phyloP scores from a whole-genome alignment of 345 rosid genomes.

The Toxicodendron radicans region DNA sequence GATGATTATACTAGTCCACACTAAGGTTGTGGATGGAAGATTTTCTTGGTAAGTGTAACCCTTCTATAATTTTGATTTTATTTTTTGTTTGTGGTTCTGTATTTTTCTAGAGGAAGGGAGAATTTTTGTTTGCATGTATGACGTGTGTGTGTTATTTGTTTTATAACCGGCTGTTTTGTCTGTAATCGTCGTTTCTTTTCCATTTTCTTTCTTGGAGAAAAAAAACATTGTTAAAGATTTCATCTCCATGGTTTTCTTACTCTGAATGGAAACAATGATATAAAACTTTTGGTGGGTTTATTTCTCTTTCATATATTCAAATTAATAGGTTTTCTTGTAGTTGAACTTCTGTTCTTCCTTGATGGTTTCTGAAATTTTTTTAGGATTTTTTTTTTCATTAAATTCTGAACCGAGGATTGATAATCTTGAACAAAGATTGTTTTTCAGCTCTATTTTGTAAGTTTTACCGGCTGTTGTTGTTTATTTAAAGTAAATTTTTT shows the following conservation, averaged over 20 bases:
- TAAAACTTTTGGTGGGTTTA: slow-evolving; percentile 8
- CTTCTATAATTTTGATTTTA: background rate
- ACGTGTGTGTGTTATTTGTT: slow-evolving; percentile 10
- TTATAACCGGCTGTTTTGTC: slow-evolving; percentile 18
- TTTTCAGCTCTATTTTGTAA: background rate
- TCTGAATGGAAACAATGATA: background rate
- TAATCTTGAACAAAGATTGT: background rate
- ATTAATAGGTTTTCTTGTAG: too few species aligned
- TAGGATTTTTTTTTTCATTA: too few species aligned
- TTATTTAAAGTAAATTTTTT: background rate
- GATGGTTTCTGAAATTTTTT: background rate
- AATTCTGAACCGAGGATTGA: background rate
- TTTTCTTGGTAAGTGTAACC: slow-evolving; percentile 31
- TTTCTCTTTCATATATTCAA: background rate
- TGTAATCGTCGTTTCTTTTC: background rate
- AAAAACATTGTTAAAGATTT: background rate
- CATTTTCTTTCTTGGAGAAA: background rate
- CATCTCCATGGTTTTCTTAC: background rate
- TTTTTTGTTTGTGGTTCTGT: slow-evolving; percentile 11
- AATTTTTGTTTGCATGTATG: slow-evolving; percentile 17
- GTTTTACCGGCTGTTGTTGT: background rate
- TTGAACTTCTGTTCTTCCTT: background rate
- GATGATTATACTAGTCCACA: background rate
- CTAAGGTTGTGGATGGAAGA: slow-evolving; percentile 31
- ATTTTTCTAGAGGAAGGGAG: slow-evolving; percentile 1